Evolutionary conservation across 495 filamentous ascomycete species (phyloP), one percentile per base, ranked within the genome.

Genomic region (Diplogelasinospora grovesii): DNA sequence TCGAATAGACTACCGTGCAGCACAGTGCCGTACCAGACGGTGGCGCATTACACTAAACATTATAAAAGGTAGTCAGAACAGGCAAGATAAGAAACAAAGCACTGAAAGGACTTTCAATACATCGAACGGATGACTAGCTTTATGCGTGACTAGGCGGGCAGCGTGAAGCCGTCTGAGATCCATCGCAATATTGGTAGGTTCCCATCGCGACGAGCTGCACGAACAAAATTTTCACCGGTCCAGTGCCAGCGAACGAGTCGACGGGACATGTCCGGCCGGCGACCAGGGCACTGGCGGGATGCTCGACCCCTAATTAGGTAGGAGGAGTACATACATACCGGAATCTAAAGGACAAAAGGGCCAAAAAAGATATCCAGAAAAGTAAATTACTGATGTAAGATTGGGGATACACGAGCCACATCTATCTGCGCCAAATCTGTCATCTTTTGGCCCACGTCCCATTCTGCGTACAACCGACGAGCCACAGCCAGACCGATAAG

Each of bases 321-420:
- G n/a, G n/a, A n/a, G n/a, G n/a, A n/a, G n/a, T n/a, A 29, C n/a
- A 18, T 35, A 26, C 28, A 22, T 18, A 13, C 13, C 13, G 21
- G 5, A 25, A 42, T 43, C 13, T 33, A 56, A 53, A 36, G 8
- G 49, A 42, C n/a, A 36, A 47, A 46, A 28, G 32, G 22, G 13
- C 40, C 39, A 22, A 25, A 29, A 29, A 37, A 24, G 16, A 27
- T 22, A 16, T 27, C 38, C 34, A 19, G n/a, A n/a, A n/a, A n/a
- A n/a, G n/a, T n/a, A n/a, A n/a, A n/a, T n/a, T 26, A 32, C 36
- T 26, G 26, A 35, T 9, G 16, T 41, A 38, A 46, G 49, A 41
- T 49, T 46, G 45, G 42, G 35, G 27, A 34, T 23, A 38, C 36
- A 48, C 30, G 27, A 41, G 35, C 45, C 42, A 38, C 42, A 46